Conservation (phyloP, 225 moss, liverwort and hornwort species). For the Polytrichum formosum region DNA sequence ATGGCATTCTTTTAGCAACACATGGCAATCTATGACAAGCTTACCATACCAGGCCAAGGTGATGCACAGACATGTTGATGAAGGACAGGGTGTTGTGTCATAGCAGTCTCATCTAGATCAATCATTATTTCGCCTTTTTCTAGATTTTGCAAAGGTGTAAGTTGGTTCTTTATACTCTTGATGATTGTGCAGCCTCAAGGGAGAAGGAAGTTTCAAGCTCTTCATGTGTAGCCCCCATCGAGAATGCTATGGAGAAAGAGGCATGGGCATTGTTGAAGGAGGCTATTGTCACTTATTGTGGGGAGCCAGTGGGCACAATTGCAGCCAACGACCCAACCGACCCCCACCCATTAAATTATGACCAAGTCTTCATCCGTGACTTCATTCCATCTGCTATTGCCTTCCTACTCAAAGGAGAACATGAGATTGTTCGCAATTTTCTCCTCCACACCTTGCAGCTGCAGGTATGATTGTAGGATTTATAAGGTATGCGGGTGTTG, state of each 20-base stretch:
- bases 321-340: slow-evolving; percentile 58
- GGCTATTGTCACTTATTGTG: slow-evolving; percentile 52
- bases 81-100: slow-evolving; percentile 5
- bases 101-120: neutral
- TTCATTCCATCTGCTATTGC: slow-evolving; percentile 67
- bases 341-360: slow-evolving; percentile 42
- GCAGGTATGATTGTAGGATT: slow-evolving; percentile 42
- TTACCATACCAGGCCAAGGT: too few relatives aligned
- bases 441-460: slow-evolving; percentile 70
- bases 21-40: too few relatives aligned
- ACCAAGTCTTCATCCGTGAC: slow-evolving; percentile 69
- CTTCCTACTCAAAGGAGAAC: slow-evolving; percentile 63
- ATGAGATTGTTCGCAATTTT: slow-evolving; percentile 61
- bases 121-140: too few relatives aligned
- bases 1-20: too few relatives aligned
- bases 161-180: too few relatives aligned
- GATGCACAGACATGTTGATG: too few relatives aligned
- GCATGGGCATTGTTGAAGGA: slow-evolving; percentile 69
- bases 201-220: neutral
- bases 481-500: too few relatives aligned
- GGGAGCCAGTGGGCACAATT: slow-evolving; percentile 57
- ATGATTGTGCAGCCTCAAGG: too few relatives aligned
- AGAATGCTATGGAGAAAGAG: slow-evolving; percentile 61
- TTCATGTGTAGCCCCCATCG: slow-evolving; percentile 2
- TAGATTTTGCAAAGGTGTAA: too few relatives aligned